Conservation (phyloP, 768 basidiomycete genomes). For the Suillus spraguei region DNA sequence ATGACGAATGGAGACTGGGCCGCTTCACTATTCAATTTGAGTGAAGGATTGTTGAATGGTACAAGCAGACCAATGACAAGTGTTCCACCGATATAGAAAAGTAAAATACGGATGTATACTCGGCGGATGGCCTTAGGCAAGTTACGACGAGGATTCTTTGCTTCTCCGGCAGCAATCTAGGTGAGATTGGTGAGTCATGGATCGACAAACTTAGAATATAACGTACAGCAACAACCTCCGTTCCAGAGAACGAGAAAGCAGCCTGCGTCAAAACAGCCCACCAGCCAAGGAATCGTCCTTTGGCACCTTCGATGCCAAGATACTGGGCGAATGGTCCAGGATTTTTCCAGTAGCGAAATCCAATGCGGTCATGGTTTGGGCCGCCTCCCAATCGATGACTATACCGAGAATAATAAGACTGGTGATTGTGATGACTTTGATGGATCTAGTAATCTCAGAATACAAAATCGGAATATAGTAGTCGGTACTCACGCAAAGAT, state of each 20-base stretch:
- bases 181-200: neutral
- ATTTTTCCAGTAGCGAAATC: slow-evolving; percentile 73
- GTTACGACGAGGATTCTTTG: slow-evolving; percentile 81
- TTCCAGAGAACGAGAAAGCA: slow-evolving; percentile 92
- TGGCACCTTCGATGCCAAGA: slow-evolving; percentile 58
- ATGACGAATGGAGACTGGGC: slow-evolving; percentile 90
- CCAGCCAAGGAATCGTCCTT: slow-evolving; percentile 77
- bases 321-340: slow-evolving; percentile 89
- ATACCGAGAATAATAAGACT: slow-evolving; percentile 71
- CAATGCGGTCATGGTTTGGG: slow-evolving; percentile 71
- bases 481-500: slow-evolving; percentile 61
- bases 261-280: slow-evolving; percentile 81
- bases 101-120: slow-evolving; percentile 76
- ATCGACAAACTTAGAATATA: neutral
- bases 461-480: neutral
- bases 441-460: slow-evolving; percentile 45
- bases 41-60: slow-evolving; percentile 63
- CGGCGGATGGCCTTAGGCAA: slow-evolving; percentile 58
- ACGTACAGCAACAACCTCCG: slow-evolving; percentile 89
- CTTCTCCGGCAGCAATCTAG: slow-evolving; percentile 84
- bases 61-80: slow-evolving; percentile 83
- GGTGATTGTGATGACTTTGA: slow-evolving; percentile 86
- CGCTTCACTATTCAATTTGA: slow-evolving; percentile 54
- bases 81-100: slow-evolving; percentile 75
- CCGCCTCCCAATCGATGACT: slow-evolving; percentile 87